phyloP scores from a whole-genome alignment of 2,329 filamentous ascomycete species.

The Fusarium sp. region DNA sequence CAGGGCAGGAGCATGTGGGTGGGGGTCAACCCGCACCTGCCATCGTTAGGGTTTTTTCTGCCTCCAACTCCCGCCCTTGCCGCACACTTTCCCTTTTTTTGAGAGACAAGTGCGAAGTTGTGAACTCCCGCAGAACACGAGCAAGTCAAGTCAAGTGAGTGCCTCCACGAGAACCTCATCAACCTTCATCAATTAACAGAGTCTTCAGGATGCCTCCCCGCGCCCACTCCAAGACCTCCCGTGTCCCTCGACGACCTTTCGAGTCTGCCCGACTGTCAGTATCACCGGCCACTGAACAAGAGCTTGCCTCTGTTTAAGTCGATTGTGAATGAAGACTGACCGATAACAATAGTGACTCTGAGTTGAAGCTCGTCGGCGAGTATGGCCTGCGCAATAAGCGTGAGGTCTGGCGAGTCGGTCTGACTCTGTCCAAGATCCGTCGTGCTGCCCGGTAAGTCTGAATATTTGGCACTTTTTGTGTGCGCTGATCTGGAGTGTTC shows the following conservation, averaged over 20 bases:
- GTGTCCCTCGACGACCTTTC: slow-evolving; percentile 97
- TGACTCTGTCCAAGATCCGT: slow-evolving; percentile 99
- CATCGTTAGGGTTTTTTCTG: no score
- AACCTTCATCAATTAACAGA: slow-evolving; percentile 48
- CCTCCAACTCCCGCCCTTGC: no score
- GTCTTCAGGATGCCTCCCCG: slow-evolving; percentile 58
- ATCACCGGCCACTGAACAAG: slow-evolving; percentile 93
- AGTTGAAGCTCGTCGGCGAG: slow-evolving; percentile 99
- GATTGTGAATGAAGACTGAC: slow-evolving; percentile 82
- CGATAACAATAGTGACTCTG: slow-evolving; percentile 84
- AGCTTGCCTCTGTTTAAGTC: slow-evolving; percentile 99
- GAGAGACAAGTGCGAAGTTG: slow-evolving; percentile 44
- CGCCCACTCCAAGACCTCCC: slow-evolving; percentile 99
- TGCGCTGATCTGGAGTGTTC: slow-evolving; percentile 2
- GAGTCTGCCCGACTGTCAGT: slow-evolving; percentile 99
- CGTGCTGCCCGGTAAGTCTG: slow-evolving; percentile 93
- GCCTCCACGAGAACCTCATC: slow-evolving; percentile 18
- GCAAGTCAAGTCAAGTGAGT: slow-evolving; percentile 57
- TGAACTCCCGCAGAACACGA: slow-evolving; percentile 55
- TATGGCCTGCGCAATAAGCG: slow-evolving; percentile 99
- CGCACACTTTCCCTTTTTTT: no score
- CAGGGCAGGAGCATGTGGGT: slow-evolving; percentile 53
- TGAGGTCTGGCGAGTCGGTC: slow-evolving; percentile 99
- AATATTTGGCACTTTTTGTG: not conserved
- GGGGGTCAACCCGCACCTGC: slow-evolving; percentile 15